A percentile compares a stretch with the other conserved stretches of the same genome.
phyloP scores from a whole-genome alignment of 2,329 filamentous ascomycete genomes.

The Knufia fluminis region DNA sequence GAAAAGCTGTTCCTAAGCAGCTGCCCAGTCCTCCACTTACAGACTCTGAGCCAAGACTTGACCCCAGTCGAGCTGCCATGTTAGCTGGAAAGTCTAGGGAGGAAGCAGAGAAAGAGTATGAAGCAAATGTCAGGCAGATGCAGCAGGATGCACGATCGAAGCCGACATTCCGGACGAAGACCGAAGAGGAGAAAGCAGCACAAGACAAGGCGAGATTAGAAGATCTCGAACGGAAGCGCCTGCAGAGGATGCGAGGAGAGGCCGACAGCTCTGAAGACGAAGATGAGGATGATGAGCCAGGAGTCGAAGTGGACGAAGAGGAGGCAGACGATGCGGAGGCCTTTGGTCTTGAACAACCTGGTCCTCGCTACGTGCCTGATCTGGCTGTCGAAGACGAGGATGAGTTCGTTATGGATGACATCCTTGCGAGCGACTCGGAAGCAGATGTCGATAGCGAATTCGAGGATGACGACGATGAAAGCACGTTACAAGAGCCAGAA shows the following conservation, averaged over 20 bases:
- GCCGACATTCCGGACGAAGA: constrained; percentile 82
- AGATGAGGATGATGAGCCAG: constrained; percentile 27
- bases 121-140: constrained; percentile 70
- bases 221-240: constrained; percentile 71
- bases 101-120: constrained; percentile 77
- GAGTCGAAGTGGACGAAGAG: constrained; percentile 37
- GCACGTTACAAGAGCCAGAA: constrained; percentile 47
- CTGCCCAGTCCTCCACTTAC: constrained; percentile 36
- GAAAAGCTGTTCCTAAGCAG: constrained; percentile 44
- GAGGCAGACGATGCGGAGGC: constrained; percentile 48
- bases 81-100: constrained; percentile 53
- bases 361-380: constrained; percentile 31
- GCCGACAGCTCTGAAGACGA: constrained; percentile 56
- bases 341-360: constrained; percentile 52
- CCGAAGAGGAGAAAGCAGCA: constrained; percentile 71
- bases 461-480: constrained; percentile 45
- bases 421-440: constrained; percentile 71
- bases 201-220: constrained; percentile 69
- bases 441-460: constrained; percentile 34
- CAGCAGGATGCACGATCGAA: constrained; percentile 75
- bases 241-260: constrained; percentile 80
- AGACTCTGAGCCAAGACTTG: constrained; percentile 43
- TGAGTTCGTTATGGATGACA: constrained; percentile 82
- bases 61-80: constrained; percentile 54
- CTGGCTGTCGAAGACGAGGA: constrained; percentile 85